These are phyloP conservation scores for Naganishia sp. DNA, from an alignment of 1,284 basidiomycete species.

Conservation along the genomic window DNA sequence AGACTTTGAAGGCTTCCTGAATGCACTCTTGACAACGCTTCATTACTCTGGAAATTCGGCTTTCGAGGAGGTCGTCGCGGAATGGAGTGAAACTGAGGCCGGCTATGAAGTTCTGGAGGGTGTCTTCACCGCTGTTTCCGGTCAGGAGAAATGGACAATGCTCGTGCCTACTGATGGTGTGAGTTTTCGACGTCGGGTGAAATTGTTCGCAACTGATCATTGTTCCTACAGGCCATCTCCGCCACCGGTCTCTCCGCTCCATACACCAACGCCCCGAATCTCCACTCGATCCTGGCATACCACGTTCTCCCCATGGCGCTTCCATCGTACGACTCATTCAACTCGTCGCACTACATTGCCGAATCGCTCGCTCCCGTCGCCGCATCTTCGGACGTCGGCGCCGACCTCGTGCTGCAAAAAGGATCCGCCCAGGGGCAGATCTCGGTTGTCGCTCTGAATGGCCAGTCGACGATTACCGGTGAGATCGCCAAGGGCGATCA, in stretches of 20 bases:
- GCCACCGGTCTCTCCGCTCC: conserved; percentile 40
- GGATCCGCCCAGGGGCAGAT: conserved; percentile 36
- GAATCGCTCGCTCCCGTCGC: conserved; percentile 26
- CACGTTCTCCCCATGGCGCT: conserved; percentile 37
- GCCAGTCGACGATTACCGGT: conserved; percentile 41
- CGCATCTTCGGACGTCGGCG: conserved; percentile 30
- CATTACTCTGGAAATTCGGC: conserved; percentile 44
- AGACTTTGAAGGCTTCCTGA: conserved; percentile 39
- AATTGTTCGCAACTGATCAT: neutral
- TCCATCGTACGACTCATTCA: conserved; percentile 3
- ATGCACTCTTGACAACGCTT: conserved; percentile 43
- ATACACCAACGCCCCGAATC: conserved; percentile 35
- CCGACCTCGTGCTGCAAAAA: conserved; percentile 38
- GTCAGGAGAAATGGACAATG: conserved; percentile 36
- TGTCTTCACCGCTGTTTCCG: conserved; percentile 31
- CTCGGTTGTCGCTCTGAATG: conserved; percentile 36
- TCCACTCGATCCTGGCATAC: conserved; percentile 39
- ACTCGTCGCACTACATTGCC: conserved; percentile 16
- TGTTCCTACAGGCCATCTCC: conserved; percentile 38
- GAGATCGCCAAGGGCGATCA: conserved; percentile 38
- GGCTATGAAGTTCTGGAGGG: conserved; percentile 43
- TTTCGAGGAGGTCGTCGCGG: conserved; percentile 46
- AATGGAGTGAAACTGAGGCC: conserved; percentile 38
- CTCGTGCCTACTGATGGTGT: conserved; percentile 43
- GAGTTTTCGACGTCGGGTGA: neutral